Conservation (phyloP, 352 stramenopile species). For the Globisporangium echinulatum region DNA sequence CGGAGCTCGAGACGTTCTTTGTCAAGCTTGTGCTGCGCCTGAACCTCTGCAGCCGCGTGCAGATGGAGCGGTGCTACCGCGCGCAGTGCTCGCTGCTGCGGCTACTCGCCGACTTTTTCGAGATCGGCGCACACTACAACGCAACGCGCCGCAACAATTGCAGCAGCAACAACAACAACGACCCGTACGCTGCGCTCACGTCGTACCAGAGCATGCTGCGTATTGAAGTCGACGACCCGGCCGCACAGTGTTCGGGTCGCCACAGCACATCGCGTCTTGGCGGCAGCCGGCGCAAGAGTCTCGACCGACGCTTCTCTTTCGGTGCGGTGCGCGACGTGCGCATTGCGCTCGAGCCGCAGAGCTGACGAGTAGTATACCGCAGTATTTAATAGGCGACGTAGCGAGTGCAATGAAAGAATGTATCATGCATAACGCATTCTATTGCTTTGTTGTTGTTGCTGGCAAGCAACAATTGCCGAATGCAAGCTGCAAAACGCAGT, state of each 20-base stretch:
- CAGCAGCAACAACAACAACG: background rate
- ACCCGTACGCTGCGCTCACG: slow-evolving; percentile 18
- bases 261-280: slow-evolving; percentile 8
- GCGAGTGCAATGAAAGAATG: background rate
- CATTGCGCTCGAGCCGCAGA: slow-evolving; percentile 13
- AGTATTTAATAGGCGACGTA: too few species aligned
- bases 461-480: too few species aligned
- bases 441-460: background rate
- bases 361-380: background rate
- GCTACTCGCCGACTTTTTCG: slow-evolving; percentile 46
- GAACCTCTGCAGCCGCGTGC: slow-evolving; percentile 46
- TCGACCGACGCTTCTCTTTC: slow-evolving; percentile 30
- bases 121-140: slow-evolving; percentile 23
- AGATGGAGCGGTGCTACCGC: slow-evolving; percentile 35
- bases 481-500: too few species aligned
- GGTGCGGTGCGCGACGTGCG: slow-evolving; percentile 20
- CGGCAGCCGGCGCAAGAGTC: slow-evolving; percentile 9
- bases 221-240: slow-evolving; percentile 14
- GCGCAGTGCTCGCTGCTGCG: slow-evolving; percentile 36
- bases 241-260: background rate
- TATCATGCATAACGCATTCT: background rate
- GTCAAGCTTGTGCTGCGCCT: slow-evolving; percentile 58
- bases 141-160: background rate
- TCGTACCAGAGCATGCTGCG: slow-evolving; percentile 30
- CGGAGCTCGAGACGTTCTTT: slow-evolving; percentile 55